Evolutionary conservation across 495 filamentous ascomycete genomes (phyloP), one percentile per base, ranked within the genome.

Genomic region (Penicillium maclennaniae): DNA sequence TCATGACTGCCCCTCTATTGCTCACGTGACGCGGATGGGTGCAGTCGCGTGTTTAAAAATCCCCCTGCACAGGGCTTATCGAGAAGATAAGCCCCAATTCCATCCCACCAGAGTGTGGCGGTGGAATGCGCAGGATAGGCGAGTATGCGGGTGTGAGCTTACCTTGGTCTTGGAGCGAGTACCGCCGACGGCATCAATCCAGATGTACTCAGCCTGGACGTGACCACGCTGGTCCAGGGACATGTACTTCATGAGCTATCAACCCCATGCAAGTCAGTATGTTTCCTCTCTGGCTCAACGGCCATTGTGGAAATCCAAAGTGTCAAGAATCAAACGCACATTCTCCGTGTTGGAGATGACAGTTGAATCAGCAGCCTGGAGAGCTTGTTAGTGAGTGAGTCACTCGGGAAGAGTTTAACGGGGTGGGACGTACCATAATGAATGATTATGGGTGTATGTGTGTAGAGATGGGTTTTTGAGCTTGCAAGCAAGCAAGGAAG

Each of bases 131-230:
- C 43, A 23, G 23, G 5, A 23, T 23, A 5, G 2, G 23, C 5
- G 23, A 5, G 23, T 23, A 5, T 23, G 23, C 5, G 52, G 36
- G 31, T 28, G 47, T 7, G 28, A 54, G 75, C 89, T 79, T 77
- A 95, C 93, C 83, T 91, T 92, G 62, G 88, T 88, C 77, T 96
- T 96, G 68, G 88, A 91, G 55, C 91, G 89, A 60, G 86, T 78
- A 56, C 85, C 87, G 65, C 86, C 87, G 53, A 70, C 68, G 60
- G 83, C 72, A 70, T 98, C 93, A 65, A 98, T 92, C 93, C 93
- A 98, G 78, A 98, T 85, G 80, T 97, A 98, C 77, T 98, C 93
- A 54, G 91, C 91, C 67, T 92, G 88, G 60, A 91, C 73, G 34
- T 67, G 75, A 67, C 91, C 91, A 65, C 87, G 88, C 80, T 97